Evolutionary conservation across 345 rosid species (phyloP), one percentile per base, ranked within the genome.

Genomic region (Gossypium australe): DNA sequence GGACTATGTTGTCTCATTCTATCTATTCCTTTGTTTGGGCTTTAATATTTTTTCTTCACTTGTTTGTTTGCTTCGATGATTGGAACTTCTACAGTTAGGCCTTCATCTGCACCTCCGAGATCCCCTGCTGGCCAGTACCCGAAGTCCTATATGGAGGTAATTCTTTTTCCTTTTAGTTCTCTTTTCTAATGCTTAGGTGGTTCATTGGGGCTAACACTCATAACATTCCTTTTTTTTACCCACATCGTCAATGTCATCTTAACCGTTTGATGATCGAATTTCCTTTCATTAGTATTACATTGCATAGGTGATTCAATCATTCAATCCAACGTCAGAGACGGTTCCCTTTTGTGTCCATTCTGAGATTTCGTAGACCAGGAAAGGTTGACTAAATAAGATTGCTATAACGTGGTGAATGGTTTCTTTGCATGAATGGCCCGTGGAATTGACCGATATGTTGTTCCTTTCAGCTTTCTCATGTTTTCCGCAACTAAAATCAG

Each of bases 121-220:
- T 41, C 61, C 6, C 72, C 55, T 66, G 53, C 53, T 34, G 69
- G 73, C 47, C 80, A 58, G 66, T 60, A 60, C 22, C 78, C 71
- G 7, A 78, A 52, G 57, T 74, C 81, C 41, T 74, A 13, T 53
- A 27, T 74, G 75, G 71, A 78, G 71, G 60, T 78, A 78, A 48
- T 67, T 47, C 58, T 34, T 60, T 41, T 3, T 57, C 3, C 51
- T 11, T 47, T 11, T 47, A 10, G 3, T 29, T 49, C 9, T 69
- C 16, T 10, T 24, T 9, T 14, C 22, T 5, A 44, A 13, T 13
- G 56, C 45, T 71, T 48, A 6, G 7, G 17, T 69, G 47, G 45
- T n/a, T 70, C 24, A 17, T 18, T 16, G 9, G 2, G 72, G 72
- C n/a, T 24, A 20, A 24, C 11, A 2, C 55, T 49, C 1, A 24